These are phyloP conservation scores for Fusarium secorum DNA, from an alignment of 2,329 filamentous ascomycete genomes.

Conservation along the genomic window DNA sequence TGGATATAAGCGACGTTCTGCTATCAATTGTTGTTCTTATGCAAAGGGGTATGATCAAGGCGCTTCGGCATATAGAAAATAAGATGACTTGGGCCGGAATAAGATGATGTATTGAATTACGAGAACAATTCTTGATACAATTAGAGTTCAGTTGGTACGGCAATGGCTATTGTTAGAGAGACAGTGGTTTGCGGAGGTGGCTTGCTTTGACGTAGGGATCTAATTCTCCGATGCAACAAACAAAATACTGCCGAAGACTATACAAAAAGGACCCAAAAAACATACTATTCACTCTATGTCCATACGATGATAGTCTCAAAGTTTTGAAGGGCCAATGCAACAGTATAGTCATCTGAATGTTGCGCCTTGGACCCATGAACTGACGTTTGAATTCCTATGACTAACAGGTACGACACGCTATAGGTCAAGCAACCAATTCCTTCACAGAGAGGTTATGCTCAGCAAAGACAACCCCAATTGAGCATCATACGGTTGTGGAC, in stretches of 20 bases:
- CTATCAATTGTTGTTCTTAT: neutral
- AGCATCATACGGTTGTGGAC: slow-evolving; percentile 6
- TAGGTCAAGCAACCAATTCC: neutral
- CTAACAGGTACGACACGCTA: slow-evolving; percentile 6
- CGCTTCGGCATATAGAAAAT: neutral
- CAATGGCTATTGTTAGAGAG: neutral
- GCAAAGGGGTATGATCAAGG: neutral
- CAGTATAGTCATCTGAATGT: neutral
- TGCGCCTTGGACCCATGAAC: neutral
- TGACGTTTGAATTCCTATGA: slow-evolving; percentile 13
- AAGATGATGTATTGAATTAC: neutral
- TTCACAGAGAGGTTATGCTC: neutral
- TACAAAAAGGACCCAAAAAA: neutral
- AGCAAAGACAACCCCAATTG: neutral
- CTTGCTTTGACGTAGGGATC: neutral
- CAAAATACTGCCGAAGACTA: neutral
- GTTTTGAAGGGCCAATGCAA: neutral
- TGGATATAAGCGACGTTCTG: slow-evolving; percentile 5
- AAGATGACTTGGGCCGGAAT: neutral
- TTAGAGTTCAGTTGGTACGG: neutral
- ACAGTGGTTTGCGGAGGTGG: neutral
- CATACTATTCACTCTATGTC: neutral
- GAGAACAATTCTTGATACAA: neutral
- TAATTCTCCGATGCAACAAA: neutral
- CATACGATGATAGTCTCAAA: neutral